A percentile compares a stretch with the other conserved stretches of the same genome.
Conservation (phyloP, 805 yeast species). For the Clavispora vitiphila region DNA sequence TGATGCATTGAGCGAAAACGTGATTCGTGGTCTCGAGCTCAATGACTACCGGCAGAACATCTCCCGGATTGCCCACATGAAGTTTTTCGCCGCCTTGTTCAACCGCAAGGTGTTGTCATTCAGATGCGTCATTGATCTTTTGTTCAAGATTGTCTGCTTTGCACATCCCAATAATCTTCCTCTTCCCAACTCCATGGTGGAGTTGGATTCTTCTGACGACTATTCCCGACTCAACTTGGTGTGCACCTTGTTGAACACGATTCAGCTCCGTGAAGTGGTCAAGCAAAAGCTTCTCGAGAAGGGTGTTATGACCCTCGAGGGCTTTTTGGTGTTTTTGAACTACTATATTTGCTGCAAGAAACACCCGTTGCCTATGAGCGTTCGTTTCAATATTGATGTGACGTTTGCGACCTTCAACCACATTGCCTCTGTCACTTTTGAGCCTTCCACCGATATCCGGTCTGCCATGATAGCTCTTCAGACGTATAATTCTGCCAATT, state of each 20-base stretch:
- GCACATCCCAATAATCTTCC: slow-evolving; percentile 60
- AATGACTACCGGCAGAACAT: slow-evolving; percentile 58
- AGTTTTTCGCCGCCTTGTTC: slow-evolving; percentile 54
- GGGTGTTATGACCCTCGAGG: slow-evolving; percentile 14
- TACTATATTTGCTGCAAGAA: slow-evolving; percentile 62
- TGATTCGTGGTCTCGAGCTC: slow-evolving; percentile 60
- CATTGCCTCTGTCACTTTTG: slow-evolving; percentile 23
- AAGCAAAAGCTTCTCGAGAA: slow-evolving; percentile 3
- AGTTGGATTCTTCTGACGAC: slow-evolving; percentile 59
- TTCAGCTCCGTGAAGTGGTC: slow-evolving; percentile 10
- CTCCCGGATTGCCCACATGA: slow-evolving; percentile 54
- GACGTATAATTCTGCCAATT: slow-evolving; percentile 1
- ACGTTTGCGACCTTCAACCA: slow-evolving; percentile 29
- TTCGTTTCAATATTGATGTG: slow-evolving; percentile 47
- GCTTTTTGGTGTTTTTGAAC: slow-evolving; percentile 58
- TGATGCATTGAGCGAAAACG: slow-evolving; percentile 62
- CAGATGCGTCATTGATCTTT: slow-evolving; percentile 43
- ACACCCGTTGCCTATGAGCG: slow-evolving; percentile 59
- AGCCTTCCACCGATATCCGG: slow-evolving; percentile 27
- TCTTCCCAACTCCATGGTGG: slow-evolving; percentile 45
- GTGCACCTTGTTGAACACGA: slow-evolving; percentile 21
- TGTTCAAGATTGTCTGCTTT: slow-evolving; percentile 53
- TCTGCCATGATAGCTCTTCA: slow-evolving; percentile 10
- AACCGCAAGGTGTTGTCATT: slow-evolving; percentile 44
- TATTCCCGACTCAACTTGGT: slow-evolving; percentile 65